Evolutionary conservation across 2,329 filamentous ascomycete species (phyloP).

Genomic region (Penicillium sp.): DNA sequence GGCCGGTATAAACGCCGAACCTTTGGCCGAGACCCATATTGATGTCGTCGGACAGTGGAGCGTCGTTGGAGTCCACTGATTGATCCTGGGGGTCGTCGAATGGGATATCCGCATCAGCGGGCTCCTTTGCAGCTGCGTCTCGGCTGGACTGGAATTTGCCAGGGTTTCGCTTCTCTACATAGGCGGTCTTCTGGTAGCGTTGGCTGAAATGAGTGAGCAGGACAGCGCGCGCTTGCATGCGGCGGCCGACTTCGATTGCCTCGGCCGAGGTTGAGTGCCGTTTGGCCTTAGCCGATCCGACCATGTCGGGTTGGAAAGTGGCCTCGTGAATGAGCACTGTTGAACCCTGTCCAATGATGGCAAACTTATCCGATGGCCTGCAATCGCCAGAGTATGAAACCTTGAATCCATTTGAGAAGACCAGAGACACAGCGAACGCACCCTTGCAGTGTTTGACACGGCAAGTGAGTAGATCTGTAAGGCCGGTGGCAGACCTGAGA

Average conservation of each 20-base stretch:
- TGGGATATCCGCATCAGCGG: slow-evolving; percentile 24
- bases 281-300: slow-evolving; percentile 76
- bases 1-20: slow-evolving; percentile 37
- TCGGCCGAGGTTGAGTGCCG: slow-evolving; percentile 87
- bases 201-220: slow-evolving; percentile 95
- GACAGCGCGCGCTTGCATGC: slow-evolving; percentile 76
- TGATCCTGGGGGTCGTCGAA: slow-evolving; percentile 28
- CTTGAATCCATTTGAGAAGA: slow-evolving; percentile 77
- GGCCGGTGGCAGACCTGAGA: slow-evolving; percentile 55
- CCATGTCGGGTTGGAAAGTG: slow-evolving; percentile 86
- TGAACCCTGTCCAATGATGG: slow-evolving; percentile 66
- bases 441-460: slow-evolving; percentile 75
- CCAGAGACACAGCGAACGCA: slow-evolving; percentile 72
- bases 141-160: slow-evolving; percentile 11
- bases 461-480: slow-evolving; percentile 66
- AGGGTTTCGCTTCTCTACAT: slow-evolving; percentile 38
- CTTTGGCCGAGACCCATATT: not conserved
- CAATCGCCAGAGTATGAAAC: slow-evolving; percentile 94
- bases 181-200: slow-evolving; percentile 75
- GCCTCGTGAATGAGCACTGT: slow-evolving; percentile 93
- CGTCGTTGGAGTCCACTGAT: not conserved
- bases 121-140: slow-evolving; percentile 9
- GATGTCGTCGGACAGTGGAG: slow-evolving; percentile 17
- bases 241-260: slow-evolving; percentile 71
- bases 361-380: slow-evolving; percentile 70